Conservation (phyloP, 1,284 basidiomycete genomes). For the Pseudozyma sp. region DNA sequence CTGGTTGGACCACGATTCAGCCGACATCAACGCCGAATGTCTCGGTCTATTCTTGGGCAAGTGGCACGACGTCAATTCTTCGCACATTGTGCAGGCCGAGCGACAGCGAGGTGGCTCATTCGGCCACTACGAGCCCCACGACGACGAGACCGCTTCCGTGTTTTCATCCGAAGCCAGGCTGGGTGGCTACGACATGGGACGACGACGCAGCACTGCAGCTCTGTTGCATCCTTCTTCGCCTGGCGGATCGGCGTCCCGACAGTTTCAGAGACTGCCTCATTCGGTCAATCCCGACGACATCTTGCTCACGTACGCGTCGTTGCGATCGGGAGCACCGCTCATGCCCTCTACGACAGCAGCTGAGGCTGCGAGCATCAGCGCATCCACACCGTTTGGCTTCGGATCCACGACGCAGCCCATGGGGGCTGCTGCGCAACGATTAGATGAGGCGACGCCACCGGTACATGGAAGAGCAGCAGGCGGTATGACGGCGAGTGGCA, state of each 20-base stretch:
- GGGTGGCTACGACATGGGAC: conserved; percentile 35
- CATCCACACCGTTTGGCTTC: conserved; percentile 19
- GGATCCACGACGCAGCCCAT: conserved; percentile 23
- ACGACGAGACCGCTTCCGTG: conserved; percentile 36
- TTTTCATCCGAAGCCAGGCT: conserved; percentile 36
- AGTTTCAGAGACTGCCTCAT: conserved; percentile 36
- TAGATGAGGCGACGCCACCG: conserved; percentile 22
- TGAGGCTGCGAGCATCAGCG: conserved; percentile 11
- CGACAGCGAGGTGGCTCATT: conserved; percentile 27
- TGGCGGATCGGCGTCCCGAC: conserved; percentile 26
- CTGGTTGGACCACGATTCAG: conserved; percentile 77
- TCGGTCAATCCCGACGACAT: conserved; percentile 52
- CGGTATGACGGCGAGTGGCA: conserved; percentile 32
- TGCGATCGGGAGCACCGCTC: conserved; percentile 50
- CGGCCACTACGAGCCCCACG: conserved; percentile 15
- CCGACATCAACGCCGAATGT: conserved; percentile 79
- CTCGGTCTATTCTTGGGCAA: conserved; percentile 69
- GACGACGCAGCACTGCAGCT: conserved; percentile 28
- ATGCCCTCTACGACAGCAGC: conserved; percentile 16
- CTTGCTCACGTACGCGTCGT: conserved; percentile 46
- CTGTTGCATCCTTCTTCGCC: conserved; percentile 35
- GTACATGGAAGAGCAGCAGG: neutral
- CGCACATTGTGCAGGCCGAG: conserved; percentile 42
- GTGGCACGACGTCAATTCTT: conserved; percentile 49
- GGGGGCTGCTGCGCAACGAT: conserved; percentile 28